Evolutionary conservation across 495 filamentous ascomycete genomes (phyloP), one percentile per base, ranked within the genome.

Genomic region (Friedmanniomyces endolithicus): DNA sequence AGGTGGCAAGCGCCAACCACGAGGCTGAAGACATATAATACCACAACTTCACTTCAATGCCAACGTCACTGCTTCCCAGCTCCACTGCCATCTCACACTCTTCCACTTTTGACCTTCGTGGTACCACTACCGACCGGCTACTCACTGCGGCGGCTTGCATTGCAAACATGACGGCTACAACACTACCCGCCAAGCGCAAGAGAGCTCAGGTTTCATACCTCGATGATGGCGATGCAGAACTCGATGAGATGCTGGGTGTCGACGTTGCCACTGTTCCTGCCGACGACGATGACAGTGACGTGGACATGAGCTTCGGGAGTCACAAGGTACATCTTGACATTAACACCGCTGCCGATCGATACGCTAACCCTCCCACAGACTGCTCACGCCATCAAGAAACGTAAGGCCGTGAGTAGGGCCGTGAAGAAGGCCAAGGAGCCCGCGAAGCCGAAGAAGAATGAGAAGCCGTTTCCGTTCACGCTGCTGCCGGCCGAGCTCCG

Each of bases 401-500:
- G n/a, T 11, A 48, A 27, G 27, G 23, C 8, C 22, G 6, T 8
- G 12, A 17, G 22, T 14, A 12, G 40, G 19, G 14, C 24, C 27
- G 24, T 25, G 22, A 40, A 52, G 44, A 57, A 39, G 19, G 31
- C 57, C 3, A 57, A 51, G 43, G 34, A 23, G 11, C 16, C 55
- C 19, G n/a, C 25, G 0, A 44, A 50, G 34, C 50, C 56, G 14
- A 55, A 56, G 50, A 52, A 57, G 48, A 19, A 33, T n/a, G 45
- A 44, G 19, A 65, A 59, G 35, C 50, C 60, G 37, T 68, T 68
- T 29, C 62, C 49, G 0, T 66, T 68, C 41, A 22, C 65, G 8
- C n/a, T 52, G 20, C 54, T 68, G 3, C 64, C 66, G 2, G 33
- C 59, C 4, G 66, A 68, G 48, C 58, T 68, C 17, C 57, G 64